Evolutionary conservation across 2,329 filamentous ascomycete genomes (phyloP), one percentile per base, ranked within the genome.

Genomic region (Clonostachys sp.): DNA sequence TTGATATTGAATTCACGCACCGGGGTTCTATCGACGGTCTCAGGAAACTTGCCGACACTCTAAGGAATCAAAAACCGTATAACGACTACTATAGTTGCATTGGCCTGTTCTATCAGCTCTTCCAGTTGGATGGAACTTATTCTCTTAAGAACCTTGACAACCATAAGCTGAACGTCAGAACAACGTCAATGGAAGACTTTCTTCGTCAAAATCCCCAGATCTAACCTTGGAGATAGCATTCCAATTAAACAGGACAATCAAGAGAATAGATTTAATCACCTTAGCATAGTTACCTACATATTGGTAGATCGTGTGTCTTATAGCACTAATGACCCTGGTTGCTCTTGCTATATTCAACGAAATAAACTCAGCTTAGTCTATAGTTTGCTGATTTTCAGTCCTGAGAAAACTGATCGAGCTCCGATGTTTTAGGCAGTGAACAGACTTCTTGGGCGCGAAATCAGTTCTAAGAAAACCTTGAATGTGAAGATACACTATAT

Each of bases 91-190:
- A 39, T 9, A 39, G 44, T 13, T 50, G 41, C 3, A 48, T 44
- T n/a, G 43, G 40, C 12, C 24, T n/a, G 38, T 48, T 44, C 35
- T 50, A 48, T 12, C 40, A 50, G 12, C 24, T 44, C 17, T 36
- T 42, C 42, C 35, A n/a, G 7, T 36, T 48, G 5, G 41, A 48
- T 14, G 49, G 46, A 10, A 48, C 40, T 5, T 44, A 38, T 16
- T 20, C 34, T 16, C 36, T 48, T 24, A 14, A 30, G 12, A 7
- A 44, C 12, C 24, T 46, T 6, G 43, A 50, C 34, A 44, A 44
- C 20, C 41, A 50, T 4, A 44, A 46, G 40, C 24, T 50, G 7
- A 43, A 38, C 5, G 46, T 48, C 7, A 39, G 34, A 36, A 39
- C 46, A 4, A 50, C 47, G n/a, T 43, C 41, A 8, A 17, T 46